Evolutionary conservation across 2,329 filamentous ascomycete genomes (phyloP).

Genomic region (Thyridium curvatum): DNA sequence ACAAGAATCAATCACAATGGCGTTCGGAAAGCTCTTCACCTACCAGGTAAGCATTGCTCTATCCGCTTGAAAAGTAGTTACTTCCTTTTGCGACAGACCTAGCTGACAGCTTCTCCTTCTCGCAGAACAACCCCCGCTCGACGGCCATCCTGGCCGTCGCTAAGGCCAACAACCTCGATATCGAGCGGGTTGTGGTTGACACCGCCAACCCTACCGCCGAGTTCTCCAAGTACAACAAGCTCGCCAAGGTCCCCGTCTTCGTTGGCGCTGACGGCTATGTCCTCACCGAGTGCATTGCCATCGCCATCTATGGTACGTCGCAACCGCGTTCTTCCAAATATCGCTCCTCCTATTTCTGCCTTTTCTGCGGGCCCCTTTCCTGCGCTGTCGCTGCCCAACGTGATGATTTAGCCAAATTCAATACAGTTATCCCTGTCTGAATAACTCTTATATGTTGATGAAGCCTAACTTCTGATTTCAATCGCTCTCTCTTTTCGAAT

Average conservation of each 20-base stretch:
- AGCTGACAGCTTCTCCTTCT: constrained; percentile 8
- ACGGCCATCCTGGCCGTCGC: constrained; percentile 86
- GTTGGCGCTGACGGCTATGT: constrained; percentile 86
- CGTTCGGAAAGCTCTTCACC: constrained; percentile 97
- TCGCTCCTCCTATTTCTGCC: constrained; percentile 9
- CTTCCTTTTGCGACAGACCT: constrained; percentile 1
- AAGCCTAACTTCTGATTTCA: constrained; percentile 75
- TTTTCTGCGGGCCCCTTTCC: constrained; percentile 5
- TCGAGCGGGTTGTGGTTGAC: constrained; percentile 75
- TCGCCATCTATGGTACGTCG: constrained; percentile 93
- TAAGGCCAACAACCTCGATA: constrained; percentile 93
- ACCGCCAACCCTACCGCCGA: constrained; percentile 61
- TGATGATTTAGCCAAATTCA: constrained; percentile 73
- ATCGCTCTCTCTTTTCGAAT: constrained; percentile 13
- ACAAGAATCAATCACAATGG: constrained; percentile 57
- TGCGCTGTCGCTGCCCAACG: constrained; percentile 18
- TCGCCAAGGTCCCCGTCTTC: constrained; percentile 91
- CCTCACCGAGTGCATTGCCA: constrained; percentile 85
- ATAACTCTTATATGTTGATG: constrained; percentile 72
- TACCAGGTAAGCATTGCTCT: constrained; percentile 53
- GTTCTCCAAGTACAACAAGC: constrained; percentile 79
- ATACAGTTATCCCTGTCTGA: constrained; percentile 99
- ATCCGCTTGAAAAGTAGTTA: neutral
- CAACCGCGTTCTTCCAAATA: constrained; percentile 20
- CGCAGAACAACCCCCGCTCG: constrained; percentile 81